A percentile compares a stretch with the other conserved stretches of the same genome.
Evolutionary conservation across 1,139 yeast species (phyloP).

Genomic region (Lodderomyces jiufengensis): DNA sequence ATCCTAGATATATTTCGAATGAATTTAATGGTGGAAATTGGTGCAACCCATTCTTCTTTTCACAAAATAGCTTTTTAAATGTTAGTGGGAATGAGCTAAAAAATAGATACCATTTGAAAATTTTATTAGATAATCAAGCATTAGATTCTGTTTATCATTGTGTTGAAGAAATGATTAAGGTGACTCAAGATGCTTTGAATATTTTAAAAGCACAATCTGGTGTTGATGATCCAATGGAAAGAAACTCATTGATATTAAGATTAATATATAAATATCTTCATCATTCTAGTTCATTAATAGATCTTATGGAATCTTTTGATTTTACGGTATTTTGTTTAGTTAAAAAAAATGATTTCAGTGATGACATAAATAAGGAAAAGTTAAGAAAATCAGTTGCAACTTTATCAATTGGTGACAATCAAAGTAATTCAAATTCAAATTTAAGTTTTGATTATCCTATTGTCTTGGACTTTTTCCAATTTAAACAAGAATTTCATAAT

Average conservation of each 20-base stretch:
- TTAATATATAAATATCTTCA: constrained; percentile 52
- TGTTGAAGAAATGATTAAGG: constrained; percentile 35
- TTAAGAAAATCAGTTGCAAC: constrained; percentile 8
- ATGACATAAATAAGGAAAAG: constrained; percentile 16
- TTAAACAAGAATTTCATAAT: constrained; percentile 73
- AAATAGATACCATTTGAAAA: constrained; percentile 41
- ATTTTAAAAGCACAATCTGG: constrained; percentile 31
- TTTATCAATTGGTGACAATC: neutral
- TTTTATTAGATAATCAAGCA: constrained; percentile 50
- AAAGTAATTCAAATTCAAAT: constrained; percentile 15
- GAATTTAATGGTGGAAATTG: constrained; percentile 74
- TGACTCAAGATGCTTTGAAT: constrained; percentile 40
- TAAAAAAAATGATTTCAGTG: constrained; percentile 18
- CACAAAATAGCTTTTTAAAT: constrained; percentile 36
- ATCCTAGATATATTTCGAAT: constrained; percentile 62
- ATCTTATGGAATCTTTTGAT: constrained; percentile 58
- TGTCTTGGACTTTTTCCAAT: constrained; percentile 68
- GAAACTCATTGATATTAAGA: constrained; percentile 53
- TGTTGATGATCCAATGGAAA: constrained; percentile 35
- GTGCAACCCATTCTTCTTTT: constrained; percentile 61
- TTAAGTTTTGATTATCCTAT: constrained; percentile 57
- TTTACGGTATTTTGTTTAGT: constrained; percentile 53
- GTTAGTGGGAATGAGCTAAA: constrained; percentile 47
- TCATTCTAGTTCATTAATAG: constrained; percentile 47
- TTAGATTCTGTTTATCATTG: constrained; percentile 33